Percentiles rank a stretch among this genome's conserved stretches.
phyloP scores from a whole-genome alignment of 78 protist genomes.

The Planoprotostelium fungivorum region DNA sequence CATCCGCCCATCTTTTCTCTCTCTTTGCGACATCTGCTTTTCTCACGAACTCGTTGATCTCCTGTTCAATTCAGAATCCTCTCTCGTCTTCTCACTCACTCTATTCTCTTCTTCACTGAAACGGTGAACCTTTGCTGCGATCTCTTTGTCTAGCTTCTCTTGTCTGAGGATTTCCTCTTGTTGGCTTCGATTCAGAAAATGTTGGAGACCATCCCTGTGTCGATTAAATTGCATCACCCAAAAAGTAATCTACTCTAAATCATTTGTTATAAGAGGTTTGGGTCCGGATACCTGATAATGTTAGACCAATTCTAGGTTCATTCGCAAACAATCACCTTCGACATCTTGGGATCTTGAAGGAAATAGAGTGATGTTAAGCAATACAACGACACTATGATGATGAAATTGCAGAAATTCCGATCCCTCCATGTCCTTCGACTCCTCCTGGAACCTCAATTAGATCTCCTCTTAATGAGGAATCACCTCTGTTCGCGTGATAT shows the following conservation, averaged over 20 bases:
- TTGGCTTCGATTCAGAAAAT: not conserved
- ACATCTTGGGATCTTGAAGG: not conserved
- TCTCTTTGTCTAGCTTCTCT: not conserved
- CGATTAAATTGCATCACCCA: not conserved
- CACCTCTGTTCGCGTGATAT: too few relatives aligned
- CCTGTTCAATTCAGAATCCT: not conserved
- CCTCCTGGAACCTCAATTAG: not conserved
- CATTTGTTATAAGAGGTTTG: not conserved
- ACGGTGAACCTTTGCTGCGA: not conserved
- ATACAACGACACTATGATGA: not conserved
- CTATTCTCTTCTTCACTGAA: not conserved
- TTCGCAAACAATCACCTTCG: not conserved
- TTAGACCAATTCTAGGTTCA: not conserved
- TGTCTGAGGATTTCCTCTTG: not conserved
- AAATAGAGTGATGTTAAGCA: not conserved
- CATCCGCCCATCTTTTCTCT: not conserved
- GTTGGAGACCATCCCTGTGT: not conserved
- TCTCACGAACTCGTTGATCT: not conserved
- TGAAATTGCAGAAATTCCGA: not conserved
- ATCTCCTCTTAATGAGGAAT: not conserved
- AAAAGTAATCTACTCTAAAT: not conserved
- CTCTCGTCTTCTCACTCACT: not conserved
- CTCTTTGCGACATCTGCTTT: not conserved
- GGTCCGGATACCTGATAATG: not conserved
- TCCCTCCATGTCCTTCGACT: not conserved